Percentiles rank a stretch among this genome's conserved stretches.
These are phyloP conservation scores for Colletotrichum salicis DNA, from an alignment of 2,329 filamentous ascomycete species.

Conservation along the genomic window DNA sequence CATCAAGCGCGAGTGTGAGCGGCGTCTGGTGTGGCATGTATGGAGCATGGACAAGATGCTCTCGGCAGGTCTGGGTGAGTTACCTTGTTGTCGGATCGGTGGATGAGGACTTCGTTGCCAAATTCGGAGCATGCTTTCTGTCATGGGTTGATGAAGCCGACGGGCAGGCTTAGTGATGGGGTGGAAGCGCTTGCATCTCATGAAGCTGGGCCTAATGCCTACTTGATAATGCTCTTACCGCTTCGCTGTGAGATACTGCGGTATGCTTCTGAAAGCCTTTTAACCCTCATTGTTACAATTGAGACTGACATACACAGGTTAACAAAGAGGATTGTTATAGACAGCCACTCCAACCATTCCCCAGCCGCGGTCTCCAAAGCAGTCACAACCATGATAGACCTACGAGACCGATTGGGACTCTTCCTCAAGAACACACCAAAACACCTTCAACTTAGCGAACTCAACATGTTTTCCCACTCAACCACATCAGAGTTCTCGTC, in stretches of 20 bases:
- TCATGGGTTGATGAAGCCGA: slow-evolving; percentile 10
- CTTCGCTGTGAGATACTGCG: slow-evolving; percentile 8
- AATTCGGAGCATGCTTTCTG: slow-evolving; percentile 13
- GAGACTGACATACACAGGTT: background rate
- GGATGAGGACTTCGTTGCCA: slow-evolving; percentile 10
- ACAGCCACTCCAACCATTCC: slow-evolving; percentile 2
- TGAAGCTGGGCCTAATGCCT: slow-evolving; percentile 10
- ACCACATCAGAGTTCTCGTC: slow-evolving; percentile 19
- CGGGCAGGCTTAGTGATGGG: slow-evolving; percentile 7
- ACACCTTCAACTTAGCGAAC: slow-evolving; percentile 11
- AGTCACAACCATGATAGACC: background rate
- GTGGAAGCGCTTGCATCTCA: background rate
- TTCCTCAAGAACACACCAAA: slow-evolving; percentile 12
- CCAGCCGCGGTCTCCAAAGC: background rate
- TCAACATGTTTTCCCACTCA: slow-evolving; percentile 24
- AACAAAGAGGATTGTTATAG: slow-evolving; percentile 12
- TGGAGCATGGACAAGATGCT: slow-evolving; percentile 29
- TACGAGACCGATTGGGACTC: background rate
- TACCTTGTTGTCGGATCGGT: slow-evolving; percentile 12
- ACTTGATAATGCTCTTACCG: background rate
- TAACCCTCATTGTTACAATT: too few species aligned
- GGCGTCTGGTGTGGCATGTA: slow-evolving; percentile 19
- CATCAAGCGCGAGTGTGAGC: slow-evolving; percentile 17
- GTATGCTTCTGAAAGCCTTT: background rate
- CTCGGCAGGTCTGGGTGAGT: slow-evolving; percentile 22